Conservation (phyloP, 495 filamentous ascomycete genomes). For the Aspergillus olivimuriae region DNA sequence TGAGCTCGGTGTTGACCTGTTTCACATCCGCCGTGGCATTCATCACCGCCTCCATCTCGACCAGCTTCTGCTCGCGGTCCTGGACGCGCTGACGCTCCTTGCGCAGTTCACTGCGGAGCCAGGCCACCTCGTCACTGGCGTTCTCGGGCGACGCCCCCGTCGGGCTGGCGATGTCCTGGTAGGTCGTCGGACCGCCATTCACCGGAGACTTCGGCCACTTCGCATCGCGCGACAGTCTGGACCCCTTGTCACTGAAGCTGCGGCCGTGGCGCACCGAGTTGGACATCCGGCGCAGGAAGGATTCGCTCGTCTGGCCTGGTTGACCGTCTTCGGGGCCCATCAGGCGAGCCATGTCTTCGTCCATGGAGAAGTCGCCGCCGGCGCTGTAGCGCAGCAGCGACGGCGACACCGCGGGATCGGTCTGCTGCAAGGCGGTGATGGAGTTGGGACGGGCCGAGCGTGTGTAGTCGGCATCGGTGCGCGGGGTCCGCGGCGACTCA, state of each 20-base stretch:
- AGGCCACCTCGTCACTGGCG: constrained; percentile 59
- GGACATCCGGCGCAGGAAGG: constrained; percentile 80
- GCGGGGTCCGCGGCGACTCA: constrained; percentile 52
- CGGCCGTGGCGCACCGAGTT: constrained; percentile 91
- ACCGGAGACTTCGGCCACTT: constrained; percentile 70
- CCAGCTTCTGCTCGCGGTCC: constrained; percentile 70
- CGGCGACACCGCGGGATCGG: constrained; percentile 48
- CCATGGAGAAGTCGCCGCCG: constrained; percentile 76
- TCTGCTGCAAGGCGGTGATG: constrained; percentile 38
- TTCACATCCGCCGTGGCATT: constrained; percentile 72
- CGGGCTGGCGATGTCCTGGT: constrained; percentile 68
- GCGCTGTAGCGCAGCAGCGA: constrained; percentile 66
- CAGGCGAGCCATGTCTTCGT: constrained; percentile 84
- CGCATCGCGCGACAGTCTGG: constrained; percentile 38
- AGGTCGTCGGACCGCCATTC: constrained; percentile 53
- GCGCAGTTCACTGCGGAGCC: constrained; percentile 70
- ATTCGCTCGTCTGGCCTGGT: constrained; percentile 39
- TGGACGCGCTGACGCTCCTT: constrained; percentile 73
- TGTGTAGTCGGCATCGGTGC: constrained; percentile 40
- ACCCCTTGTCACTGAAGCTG: constrained; percentile 70
- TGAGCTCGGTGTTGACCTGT: constrained; percentile 75
- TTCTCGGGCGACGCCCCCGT: constrained; percentile 52
- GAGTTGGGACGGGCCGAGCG: constrained; percentile 46
- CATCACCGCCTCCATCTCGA: constrained; percentile 71
- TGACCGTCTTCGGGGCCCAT: constrained; percentile 63